Evolutionary conservation across 495 filamentous ascomycete genomes (phyloP).

Genomic region (Lasiosphaeriaceae sp.): DNA sequence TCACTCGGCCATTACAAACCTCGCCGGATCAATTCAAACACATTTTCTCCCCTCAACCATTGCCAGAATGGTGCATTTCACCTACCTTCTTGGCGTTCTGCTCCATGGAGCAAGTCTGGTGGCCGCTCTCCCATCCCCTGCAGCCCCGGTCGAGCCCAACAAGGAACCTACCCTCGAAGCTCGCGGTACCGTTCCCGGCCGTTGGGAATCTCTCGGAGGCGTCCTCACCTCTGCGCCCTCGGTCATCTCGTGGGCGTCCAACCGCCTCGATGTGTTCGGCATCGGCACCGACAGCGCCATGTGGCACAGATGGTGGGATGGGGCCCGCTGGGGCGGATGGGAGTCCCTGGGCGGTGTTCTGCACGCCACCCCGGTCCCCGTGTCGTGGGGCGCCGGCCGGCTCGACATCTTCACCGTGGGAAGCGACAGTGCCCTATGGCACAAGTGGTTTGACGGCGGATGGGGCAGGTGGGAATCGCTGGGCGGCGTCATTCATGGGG

Average conservation of each 20-base stretch:
- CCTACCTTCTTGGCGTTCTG: background rate
- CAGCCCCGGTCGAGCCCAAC: background rate
- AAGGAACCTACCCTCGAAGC: background rate
- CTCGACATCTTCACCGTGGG: conserved; percentile 31
- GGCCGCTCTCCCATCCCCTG: background rate
- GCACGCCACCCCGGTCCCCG: conserved; percentile 13
- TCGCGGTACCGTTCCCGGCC: conserved; percentile 4
- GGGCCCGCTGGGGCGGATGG: conserved; percentile 19
- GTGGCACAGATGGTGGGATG: conserved; percentile 13
- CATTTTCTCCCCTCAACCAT: no score
- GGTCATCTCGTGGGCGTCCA: conserved; percentile 4
- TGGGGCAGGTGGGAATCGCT: conserved; percentile 23
- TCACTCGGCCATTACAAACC: no score
- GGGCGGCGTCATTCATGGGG: conserved; percentile 17
- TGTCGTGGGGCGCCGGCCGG: conserved; percentile 18
- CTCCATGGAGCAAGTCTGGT: background rate
- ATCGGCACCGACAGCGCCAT: conserved; percentile 6
- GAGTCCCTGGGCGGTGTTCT: conserved; percentile 25
- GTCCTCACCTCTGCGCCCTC: background rate
- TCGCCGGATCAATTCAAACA: no score
- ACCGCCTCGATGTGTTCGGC: conserved; percentile 9
- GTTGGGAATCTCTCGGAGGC: conserved; percentile 12
- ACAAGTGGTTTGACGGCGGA: conserved; percentile 30
- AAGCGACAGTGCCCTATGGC: conserved; percentile 3
- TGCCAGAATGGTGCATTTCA: background rate